Evolutionary conservation across 2,329 filamentous ascomycete genomes (phyloP), one percentile per base, ranked within the genome.

Genomic region (Pochonia chlamydosporia): DNA sequence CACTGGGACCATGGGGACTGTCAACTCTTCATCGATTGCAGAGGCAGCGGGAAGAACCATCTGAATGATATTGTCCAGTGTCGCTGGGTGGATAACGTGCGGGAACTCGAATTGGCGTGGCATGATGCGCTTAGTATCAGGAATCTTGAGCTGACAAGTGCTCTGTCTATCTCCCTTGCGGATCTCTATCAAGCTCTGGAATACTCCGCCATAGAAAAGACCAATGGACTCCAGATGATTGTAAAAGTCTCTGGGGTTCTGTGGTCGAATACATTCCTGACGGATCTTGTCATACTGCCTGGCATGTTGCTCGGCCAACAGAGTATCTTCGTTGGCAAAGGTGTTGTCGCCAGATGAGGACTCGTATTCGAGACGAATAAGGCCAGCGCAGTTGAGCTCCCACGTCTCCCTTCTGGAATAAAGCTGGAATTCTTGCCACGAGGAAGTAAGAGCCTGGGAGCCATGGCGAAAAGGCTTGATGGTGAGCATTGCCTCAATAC

Each of bases 1-100:
- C 9, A 9, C 20, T 40, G 37, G 37, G 20, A 40, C 37, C 37
- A 25, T 25, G 20, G 37, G 37, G 9, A 18, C 20, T 5, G 14
- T 11, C 21, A 40, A 13, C 20, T 18, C 9, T 5, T 14, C n/a
- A 13, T 40, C 20, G 9, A 14, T 18, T 11, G 14, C 18, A 5
- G 23, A 14, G 5, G 37, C 37, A 40, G 20, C n/a, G 3, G 31
- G n/a, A 16, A 40, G 23, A 14, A 14, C 28, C 28, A 31, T 8
- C 4, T 60, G 57, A 51, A 60, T 58, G 47, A 55, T 53, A 10
- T 56, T 49, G 41, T 60, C 57, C 3, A 60, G 48, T 7, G 58
- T 52, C 8, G 54, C 56, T 1, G 56, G 55, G 33, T 57, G 55
- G 26, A 59, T 44, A 21, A 43, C 1, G 14, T 35, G 30, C 13